A percentile compares a stretch with the other conserved stretches of the same genome.
phyloP scores from a whole-genome alignment of 805 yeast genomes.

The Wickerhamiella sergipiensis region DNA sequence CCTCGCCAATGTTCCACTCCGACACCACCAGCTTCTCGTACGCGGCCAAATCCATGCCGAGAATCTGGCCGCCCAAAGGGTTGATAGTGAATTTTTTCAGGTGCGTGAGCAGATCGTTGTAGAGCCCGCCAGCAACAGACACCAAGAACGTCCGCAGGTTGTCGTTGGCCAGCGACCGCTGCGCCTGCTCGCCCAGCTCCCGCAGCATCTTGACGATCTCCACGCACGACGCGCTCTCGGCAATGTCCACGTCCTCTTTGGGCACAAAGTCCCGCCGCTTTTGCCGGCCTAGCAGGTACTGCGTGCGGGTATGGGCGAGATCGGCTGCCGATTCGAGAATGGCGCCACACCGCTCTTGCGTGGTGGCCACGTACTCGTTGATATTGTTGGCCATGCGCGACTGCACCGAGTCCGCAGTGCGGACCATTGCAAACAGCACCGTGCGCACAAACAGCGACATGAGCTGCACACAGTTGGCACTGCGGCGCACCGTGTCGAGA shows the following conservation, averaged over 20 bases:
- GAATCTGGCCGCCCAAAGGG: conserved; percentile 68
- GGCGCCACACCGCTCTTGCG: conserved; percentile 48
- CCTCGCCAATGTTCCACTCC: conserved; percentile 47
- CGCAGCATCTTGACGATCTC: conserved; percentile 42
- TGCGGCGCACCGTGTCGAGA: conserved; percentile 35
- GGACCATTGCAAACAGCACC: conserved; percentile 61
- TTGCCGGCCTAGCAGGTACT: conserved; percentile 45
- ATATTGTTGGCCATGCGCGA: conserved; percentile 47
- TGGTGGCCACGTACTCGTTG: conserved; percentile 37
- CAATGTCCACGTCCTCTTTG: conserved; percentile 27
- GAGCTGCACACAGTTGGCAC: conserved; percentile 48
- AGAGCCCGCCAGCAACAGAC: conserved; percentile 45
- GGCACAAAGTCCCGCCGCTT: conserved; percentile 56
- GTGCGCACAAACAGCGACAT: conserved; percentile 62
- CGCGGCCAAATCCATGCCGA: conserved; percentile 70
- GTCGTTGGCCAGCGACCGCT: conserved; percentile 28
- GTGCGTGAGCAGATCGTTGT: conserved; percentile 51
- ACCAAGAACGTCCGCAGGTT: conserved; percentile 40
- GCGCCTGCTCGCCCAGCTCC: conserved; percentile 30
- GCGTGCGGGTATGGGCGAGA: conserved; percentile 38
- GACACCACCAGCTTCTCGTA: conserved; percentile 52
- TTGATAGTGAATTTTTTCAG: conserved; percentile 63
- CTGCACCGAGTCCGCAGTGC: conserved; percentile 42
- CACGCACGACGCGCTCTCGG: conserved; percentile 57
- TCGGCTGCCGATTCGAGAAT: conserved; percentile 47